A percentile compares a stretch with the other conserved stretches of the same genome.
Conservation (phyloP, 192 early-diverging fungal species). For the Lunasporangiospora selenospora region DNA sequence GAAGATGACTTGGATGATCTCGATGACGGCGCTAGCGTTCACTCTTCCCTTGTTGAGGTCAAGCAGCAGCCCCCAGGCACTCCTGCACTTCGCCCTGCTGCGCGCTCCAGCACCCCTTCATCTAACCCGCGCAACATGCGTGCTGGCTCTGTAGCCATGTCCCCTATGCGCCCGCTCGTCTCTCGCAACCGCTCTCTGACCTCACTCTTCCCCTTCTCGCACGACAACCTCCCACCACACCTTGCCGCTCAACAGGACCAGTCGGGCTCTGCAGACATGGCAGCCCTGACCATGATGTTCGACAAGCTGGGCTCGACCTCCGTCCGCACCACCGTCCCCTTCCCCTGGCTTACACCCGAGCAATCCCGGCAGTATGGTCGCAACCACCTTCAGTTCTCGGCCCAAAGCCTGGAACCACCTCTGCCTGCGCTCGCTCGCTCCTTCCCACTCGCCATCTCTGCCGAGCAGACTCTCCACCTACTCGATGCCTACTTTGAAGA, state of each 20-base stretch:
- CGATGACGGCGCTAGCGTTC: conserved; percentile 15
- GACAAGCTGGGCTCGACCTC: conserved; percentile 38
- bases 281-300: conserved; percentile 34
- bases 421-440: conserved; percentile 22
- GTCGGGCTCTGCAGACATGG: conserved; percentile 15
- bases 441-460: not conserved
- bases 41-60: conserved; percentile 28
- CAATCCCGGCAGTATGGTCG: conserved; percentile 42
- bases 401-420: conserved; percentile 30
- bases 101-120: conserved; percentile 16
- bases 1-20: conserved; percentile 13
- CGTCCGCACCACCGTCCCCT: conserved; percentile 37
- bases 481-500: conserved; percentile 27
- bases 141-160: conserved; percentile 13
- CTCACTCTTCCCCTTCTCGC: conserved; percentile 29
- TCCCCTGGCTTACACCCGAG: conserved; percentile 45
- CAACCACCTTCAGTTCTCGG: conserved; percentile 41
- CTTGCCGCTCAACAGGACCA: conserved; percentile 11
- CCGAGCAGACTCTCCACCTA: conserved; percentile 8
- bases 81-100: conserved; percentile 9
- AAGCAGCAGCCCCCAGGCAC: conserved; percentile 39
- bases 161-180: conserved; percentile 20
- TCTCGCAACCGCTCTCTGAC: conserved; percentile 42
- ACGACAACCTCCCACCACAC: conserved; percentile 13
- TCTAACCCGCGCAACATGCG: conserved; percentile 18